Percentiles rank a stretch among this genome's conserved stretches.
Evolutionary conservation across 257 asterid species (phyloP).

Genomic region (Salvia miltiorrhiza): DNA sequence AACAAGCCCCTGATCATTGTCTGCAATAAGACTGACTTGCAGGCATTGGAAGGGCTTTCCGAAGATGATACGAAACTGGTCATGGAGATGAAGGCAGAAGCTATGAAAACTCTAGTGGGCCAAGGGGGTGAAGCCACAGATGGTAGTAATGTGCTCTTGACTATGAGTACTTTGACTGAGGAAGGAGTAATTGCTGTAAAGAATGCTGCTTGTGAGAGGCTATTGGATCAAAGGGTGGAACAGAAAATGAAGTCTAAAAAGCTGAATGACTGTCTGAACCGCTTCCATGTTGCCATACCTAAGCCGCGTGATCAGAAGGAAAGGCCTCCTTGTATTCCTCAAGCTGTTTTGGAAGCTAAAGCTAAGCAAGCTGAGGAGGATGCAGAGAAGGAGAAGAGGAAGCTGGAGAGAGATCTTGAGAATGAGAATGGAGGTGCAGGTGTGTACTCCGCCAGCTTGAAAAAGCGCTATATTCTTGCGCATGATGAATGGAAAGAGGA

Average conservation of each 20-base stretch:
- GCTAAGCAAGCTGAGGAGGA: constrained; percentile 57
- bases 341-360: constrained; percentile 75
- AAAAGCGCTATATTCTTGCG: constrained; percentile 74
- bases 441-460: constrained; percentile 96
- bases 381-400: constrained; percentile 58
- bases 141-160: constrained; percentile 64
- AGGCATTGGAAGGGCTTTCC: constrained; percentile 70
- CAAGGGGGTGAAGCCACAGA: constrained; percentile 83
- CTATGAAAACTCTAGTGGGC: constrained; percentile 83
- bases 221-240: constrained; percentile 89
- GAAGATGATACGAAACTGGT: constrained; percentile 84
- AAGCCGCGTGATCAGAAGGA: constrained; percentile 88
- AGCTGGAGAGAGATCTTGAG: constrained; percentile 87
- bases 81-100: constrained; percentile 86
- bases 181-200: constrained; percentile 89
- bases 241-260: constrained; percentile 88
- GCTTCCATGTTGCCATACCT: constrained; percentile 92
- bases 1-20: constrained; percentile 84
- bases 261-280: constrained; percentile 79
- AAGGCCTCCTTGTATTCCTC: constrained; percentile 78
- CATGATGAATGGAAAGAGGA: constrained; percentile 92
- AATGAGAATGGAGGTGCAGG: constrained; percentile 99
- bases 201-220: constrained; percentile 91
- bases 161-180: constrained; percentile 90
- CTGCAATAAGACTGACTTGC: constrained; percentile 92